Evolutionary conservation across 1,139 yeast genomes (phyloP).

Genomic region (Suhomyces bokatorum): DNA sequence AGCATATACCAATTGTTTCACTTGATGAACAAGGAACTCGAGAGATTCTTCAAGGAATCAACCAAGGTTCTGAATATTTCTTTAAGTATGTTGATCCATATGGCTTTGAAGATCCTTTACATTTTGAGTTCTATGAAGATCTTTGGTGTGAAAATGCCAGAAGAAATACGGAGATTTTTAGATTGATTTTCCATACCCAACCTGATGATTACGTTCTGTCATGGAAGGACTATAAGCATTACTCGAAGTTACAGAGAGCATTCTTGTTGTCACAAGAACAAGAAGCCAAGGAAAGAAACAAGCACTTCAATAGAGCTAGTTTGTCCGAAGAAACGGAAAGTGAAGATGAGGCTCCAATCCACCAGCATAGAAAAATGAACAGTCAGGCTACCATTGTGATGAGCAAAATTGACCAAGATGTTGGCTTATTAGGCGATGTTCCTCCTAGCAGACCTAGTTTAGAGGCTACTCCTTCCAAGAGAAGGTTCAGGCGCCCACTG

Average conservation of each 20-base stretch:
- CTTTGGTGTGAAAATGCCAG: conserved; percentile 86
- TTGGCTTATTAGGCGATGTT: conserved; percentile 43
- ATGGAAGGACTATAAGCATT: conserved; percentile 87
- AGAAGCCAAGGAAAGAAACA: conserved; percentile 34
- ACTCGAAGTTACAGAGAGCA: conserved; percentile 55
- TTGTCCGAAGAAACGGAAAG: conserved; percentile 18
- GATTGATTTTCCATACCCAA: conserved; percentile 88
- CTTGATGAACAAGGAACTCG: conserved; percentile 49
- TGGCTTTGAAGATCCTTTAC: conserved; percentile 81
- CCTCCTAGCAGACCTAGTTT: conserved; percentile 27
- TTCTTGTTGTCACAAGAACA: conserved; percentile 53
- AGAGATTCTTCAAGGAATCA: conserved; percentile 41
- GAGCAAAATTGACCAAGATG: conserved; percentile 27
- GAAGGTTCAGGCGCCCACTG: conserved; percentile 16
- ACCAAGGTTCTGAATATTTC: conserved; percentile 31
- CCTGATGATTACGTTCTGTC: conserved; percentile 88
- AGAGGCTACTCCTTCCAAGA: conserved; percentile 6
- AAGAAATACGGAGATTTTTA: conserved; percentile 76
- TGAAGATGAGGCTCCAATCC: conserved; percentile 15
- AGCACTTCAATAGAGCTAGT: conserved; percentile 9
- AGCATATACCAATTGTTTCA: conserved; percentile 44
- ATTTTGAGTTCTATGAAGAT: conserved; percentile 76
- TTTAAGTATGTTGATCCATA: conserved; percentile 78
- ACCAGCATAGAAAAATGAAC: conserved; percentile 13
- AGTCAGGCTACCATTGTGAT: conserved; percentile 31